Evolutionary conservation across 306 rosid genomes (phyloP).

Genomic region (Benincasa hispida): DNA sequence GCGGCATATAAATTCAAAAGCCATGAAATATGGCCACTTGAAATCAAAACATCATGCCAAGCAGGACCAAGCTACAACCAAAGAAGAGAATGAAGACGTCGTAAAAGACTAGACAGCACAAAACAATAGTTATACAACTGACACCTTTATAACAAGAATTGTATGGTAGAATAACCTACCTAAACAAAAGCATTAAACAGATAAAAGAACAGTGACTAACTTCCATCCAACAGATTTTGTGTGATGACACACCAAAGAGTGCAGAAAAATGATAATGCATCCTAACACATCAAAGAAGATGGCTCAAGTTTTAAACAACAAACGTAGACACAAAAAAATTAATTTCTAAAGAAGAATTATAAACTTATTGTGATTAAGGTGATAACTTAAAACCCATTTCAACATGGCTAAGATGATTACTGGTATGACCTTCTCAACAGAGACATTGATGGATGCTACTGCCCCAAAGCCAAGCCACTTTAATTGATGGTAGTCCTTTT

Average conservation of each 20-base stretch:
- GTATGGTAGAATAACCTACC: neutral
- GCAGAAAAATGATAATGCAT: neutral
- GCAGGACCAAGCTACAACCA: slow-evolving; percentile 82
- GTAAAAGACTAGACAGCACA: neutral
- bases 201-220: neutral
- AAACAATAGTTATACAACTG: neutral
- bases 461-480: neutral
- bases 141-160: neutral
- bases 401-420: neutral
- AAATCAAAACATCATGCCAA: slow-evolving; percentile 71
- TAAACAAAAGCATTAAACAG: neutral
- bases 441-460: neutral
- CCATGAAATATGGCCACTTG: slow-evolving; percentile 77
- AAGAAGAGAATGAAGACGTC: neutral
- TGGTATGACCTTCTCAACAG: neutral
- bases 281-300: neutral
- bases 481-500: no score
- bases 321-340: neutral
- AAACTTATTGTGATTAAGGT: neutral
- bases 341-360: neutral
- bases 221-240: neutral
- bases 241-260: neutral
- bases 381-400: neutral
- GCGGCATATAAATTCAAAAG: slow-evolving; percentile 75
- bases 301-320: neutral